Conservation (phyloP, 768 basidiomycete species). For the Rhizopogon rudus region DNA sequence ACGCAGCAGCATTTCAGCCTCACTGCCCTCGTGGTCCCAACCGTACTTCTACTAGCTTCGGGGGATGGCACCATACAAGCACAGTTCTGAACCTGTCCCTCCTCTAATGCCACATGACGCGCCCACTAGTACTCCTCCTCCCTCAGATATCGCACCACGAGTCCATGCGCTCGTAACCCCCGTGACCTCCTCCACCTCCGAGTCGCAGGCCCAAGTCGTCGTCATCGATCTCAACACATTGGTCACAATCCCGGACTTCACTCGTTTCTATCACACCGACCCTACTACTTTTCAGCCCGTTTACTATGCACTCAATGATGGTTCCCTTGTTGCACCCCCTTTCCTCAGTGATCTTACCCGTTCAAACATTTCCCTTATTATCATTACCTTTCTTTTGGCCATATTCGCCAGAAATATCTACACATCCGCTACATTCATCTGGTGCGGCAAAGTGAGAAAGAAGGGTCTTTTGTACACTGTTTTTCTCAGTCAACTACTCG, state of each 20-base stretch:
- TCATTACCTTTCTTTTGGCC: conserved; percentile 43
- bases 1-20: no score
- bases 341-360: conserved; percentile 37
- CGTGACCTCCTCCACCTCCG: conserved; percentile 4
- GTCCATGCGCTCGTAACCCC: neutral
- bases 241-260: conserved; percentile 44
- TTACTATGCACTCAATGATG: conserved; percentile 45
- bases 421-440: conserved; percentile 46
- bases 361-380: conserved; percentile 39
- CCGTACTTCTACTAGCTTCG: neutral
- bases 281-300: conserved; percentile 44
- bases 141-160: neutral
- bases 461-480: conserved; percentile 56
- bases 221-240: conserved; percentile 47
- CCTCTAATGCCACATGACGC: no score
- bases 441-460: conserved; percentile 50
- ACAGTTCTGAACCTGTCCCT: neutral
- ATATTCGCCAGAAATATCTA: conserved; percentile 51
- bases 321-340: conserved; percentile 51
- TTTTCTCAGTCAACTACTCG: conserved; percentile 50
- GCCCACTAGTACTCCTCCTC: neutral
- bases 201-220: conserved; percentile 32
- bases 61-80: no score
- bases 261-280: conserved; percentile 34
- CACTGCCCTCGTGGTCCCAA: neutral